phyloP scores from a whole-genome alignment of 2,329 filamentous ascomycete genomes.

The Mariannaea elegans region DNA sequence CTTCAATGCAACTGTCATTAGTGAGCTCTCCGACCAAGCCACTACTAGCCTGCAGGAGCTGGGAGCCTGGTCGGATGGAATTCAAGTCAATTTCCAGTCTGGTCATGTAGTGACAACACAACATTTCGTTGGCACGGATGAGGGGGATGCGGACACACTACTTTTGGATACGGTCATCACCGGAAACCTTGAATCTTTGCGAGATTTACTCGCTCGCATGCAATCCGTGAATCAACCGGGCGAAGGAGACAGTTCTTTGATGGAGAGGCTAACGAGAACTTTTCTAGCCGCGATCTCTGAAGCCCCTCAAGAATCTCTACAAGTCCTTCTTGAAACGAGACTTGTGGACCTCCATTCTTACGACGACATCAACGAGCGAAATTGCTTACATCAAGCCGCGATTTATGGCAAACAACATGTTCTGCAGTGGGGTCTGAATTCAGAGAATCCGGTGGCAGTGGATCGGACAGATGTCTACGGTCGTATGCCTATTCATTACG shows the following conservation, averaged over 20 bases:
- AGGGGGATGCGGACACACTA: conserved; percentile 88
- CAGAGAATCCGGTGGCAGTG: conserved; percentile 74
- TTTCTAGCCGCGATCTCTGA: conserved; percentile 92
- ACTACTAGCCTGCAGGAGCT: conserved; percentile 96
- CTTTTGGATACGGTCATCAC: conserved; percentile 86
- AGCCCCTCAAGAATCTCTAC: conserved; percentile 79
- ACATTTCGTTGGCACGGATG: conserved; percentile 77
- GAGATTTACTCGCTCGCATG: conserved; percentile 83
- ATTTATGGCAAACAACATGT: conserved; percentile 89
- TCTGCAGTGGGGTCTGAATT: conserved; percentile 74
- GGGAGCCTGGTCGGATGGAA: conserved; percentile 96
- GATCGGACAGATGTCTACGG: conserved; percentile 92
- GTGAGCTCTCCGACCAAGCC: conserved; percentile 94
- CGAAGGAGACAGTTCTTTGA: conserved; percentile 64
- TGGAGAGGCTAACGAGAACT: conserved; percentile 85
- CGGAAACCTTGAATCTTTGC: conserved; percentile 79
- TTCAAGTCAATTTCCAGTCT: conserved; percentile 84
- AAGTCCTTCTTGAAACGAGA: conserved; percentile 79
- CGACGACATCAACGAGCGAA: conserved; percentile 97
- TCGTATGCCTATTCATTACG: conserved; percentile 91
- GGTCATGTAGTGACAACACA: conserved; percentile 74
- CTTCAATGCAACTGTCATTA: conserved; percentile 97
- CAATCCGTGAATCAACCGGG: conserved; percentile 61
- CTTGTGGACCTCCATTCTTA: conserved; percentile 91
- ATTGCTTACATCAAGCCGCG: conserved; percentile 94